A percentile compares a stretch with the other conserved stretches of the same genome.
Evolutionary conservation across 1,284 basidiomycete genomes (phyloP).

Genomic region (Trichosporon faecale): DNA sequence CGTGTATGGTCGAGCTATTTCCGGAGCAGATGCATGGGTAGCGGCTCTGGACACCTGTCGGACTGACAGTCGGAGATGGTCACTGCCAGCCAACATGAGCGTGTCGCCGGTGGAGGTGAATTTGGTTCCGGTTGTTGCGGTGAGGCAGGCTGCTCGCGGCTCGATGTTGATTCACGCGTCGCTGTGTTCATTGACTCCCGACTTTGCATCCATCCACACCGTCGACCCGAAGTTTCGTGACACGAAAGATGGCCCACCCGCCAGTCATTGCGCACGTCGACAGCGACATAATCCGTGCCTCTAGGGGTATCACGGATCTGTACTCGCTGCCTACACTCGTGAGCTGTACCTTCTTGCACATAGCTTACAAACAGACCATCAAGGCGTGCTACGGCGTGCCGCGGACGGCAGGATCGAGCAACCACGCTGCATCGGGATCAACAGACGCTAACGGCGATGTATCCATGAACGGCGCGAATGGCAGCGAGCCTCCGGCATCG

Average conservation of each 20-base stretch:
- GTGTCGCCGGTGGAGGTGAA: not conserved
- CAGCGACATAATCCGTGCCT: slow-evolving; percentile 36
- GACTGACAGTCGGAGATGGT: not conserved
- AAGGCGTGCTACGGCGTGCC: slow-evolving; percentile 41
- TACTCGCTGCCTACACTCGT: slow-evolving; percentile 38
- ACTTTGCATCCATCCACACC: slow-evolving; percentile 8
- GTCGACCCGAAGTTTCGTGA: not conserved
- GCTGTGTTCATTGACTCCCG: not conserved
- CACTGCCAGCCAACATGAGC: not conserved
- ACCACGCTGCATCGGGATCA: slow-evolving; percentile 6
- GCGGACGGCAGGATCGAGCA: slow-evolving; percentile 13
- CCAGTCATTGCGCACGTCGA: slow-evolving; percentile 44
- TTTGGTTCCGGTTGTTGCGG: slow-evolving; percentile 1
- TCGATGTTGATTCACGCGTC: slow-evolving; percentile 9
- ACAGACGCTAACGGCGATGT: slow-evolving; percentile 27
- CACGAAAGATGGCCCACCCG: slow-evolving; percentile 17
- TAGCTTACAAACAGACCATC: slow-evolving; percentile 25
- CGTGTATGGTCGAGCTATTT: slow-evolving; percentile 1
- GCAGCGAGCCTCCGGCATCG: not conserved
- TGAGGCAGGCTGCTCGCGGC: not conserved
- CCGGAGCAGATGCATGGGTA: not conserved
- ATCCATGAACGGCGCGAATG: slow-evolving; percentile 10
- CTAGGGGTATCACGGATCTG: slow-evolving; percentile 38
- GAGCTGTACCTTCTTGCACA: slow-evolving; percentile 12
- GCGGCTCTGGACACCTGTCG: not conserved